phyloP scores from a whole-genome alignment of 768 basidiomycete genomes.

The Agaricus subrufescens region DNA sequence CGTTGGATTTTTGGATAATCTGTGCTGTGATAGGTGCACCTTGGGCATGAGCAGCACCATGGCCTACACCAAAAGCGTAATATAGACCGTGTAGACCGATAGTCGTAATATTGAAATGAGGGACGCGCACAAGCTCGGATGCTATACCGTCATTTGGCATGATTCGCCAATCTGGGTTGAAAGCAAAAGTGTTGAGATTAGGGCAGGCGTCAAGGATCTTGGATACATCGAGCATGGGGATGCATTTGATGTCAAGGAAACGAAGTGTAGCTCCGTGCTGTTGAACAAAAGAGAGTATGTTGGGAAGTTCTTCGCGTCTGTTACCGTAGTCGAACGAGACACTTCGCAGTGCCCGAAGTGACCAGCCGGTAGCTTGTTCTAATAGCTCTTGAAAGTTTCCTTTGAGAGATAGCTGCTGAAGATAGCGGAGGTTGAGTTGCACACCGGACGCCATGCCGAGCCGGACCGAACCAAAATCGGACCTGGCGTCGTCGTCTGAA shows the following conservation, averaged over 20 bases:
- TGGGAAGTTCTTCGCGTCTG: conserved; percentile 47
- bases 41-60: conserved; percentile 36
- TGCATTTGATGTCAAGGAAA: conserved; percentile 63
- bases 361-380: conserved; percentile 67
- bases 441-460: conserved; percentile 62
- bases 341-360: conserved; percentile 52
- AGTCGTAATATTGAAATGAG: conserved; percentile 52
- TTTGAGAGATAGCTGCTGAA: conserved; percentile 60
- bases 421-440: conserved; percentile 43
- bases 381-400: conserved; percentile 62
- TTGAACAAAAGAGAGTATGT: conserved; percentile 53
- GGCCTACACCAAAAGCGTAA: conserved; percentile 66
- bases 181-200: conserved; percentile 53
- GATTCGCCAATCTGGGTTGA: conserved; percentile 74
- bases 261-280: conserved; percentile 53
- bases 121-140: conserved; percentile 40
- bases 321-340: conserved; percentile 52
- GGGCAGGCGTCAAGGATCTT: conserved; percentile 63
- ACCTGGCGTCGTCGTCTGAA: conserved; percentile 30
- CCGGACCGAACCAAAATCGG: conserved; percentile 28
- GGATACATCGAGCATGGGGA: conserved; percentile 51
- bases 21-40: conserved; percentile 37
- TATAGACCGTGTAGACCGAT: conserved; percentile 68
- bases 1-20: conserved; percentile 54
- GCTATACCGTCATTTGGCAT: conserved; percentile 26